phyloP scores from a whole-genome alignment of 805 yeast genomes.

The Ogataea ganodermae region DNA sequence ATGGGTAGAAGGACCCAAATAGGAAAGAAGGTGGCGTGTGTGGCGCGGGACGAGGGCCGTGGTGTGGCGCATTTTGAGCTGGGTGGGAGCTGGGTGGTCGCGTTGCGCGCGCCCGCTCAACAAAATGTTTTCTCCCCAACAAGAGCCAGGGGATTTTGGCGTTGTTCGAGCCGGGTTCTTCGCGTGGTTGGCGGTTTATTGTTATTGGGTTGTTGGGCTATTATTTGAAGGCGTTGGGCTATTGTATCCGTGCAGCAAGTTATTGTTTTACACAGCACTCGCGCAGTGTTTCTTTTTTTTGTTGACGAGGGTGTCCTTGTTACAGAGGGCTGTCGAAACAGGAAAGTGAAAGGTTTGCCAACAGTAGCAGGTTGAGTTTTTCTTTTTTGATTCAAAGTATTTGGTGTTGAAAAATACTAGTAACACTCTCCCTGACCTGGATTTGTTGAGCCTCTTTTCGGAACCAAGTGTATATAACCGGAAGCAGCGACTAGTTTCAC shows the following conservation, averaged over 20 bases:
- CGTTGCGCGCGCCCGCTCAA: not conserved
- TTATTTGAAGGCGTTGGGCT: constrained; percentile 1
- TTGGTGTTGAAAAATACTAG: not conserved
- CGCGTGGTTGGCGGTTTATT: constrained; percentile 1
- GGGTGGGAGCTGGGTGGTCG: not conserved
- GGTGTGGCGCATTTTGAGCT: not conserved
- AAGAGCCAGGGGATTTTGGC: not conserved
- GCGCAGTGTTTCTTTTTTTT: constrained; percentile 8
- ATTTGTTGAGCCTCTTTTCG: not conserved
- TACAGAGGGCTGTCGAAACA: constrained; percentile 5
- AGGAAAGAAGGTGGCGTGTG: not conserved
- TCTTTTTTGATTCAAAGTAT: not conserved
- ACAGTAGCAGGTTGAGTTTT: not conserved
- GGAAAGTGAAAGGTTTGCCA: constrained; percentile 6
- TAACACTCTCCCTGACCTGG: not conserved
- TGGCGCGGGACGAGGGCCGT: not conserved
- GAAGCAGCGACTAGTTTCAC: constrained; percentile 2
- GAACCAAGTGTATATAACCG: constrained; percentile 4
- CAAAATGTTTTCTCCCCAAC: constrained; percentile 4
- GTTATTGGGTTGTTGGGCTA: not conserved
- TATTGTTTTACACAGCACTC: not conserved
- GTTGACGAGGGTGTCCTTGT: constrained; percentile 11
- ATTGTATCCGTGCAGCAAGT: not conserved
- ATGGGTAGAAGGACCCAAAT: too few relatives aligned
- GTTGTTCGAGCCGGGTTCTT: not conserved